Percentiles rank a stretch among this genome's conserved stretches.
Conservation (phyloP, 306 rosid species). For the Prinsepia uniflora region DNA sequence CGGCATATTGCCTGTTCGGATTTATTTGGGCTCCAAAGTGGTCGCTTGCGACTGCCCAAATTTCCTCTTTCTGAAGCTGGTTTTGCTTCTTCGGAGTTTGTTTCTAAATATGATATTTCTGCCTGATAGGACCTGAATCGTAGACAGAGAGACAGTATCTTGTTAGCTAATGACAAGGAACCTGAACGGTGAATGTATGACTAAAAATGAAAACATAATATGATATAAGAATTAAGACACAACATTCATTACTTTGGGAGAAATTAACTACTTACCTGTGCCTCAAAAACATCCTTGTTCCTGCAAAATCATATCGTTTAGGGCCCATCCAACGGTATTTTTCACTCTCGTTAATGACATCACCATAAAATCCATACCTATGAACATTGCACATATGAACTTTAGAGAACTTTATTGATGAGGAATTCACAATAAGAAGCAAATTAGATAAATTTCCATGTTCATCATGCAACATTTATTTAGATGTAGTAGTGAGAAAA, state of each 20-base stretch:
- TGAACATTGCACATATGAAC: slow-evolving; percentile 23
- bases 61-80: slow-evolving; percentile 34
- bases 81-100: slow-evolving; percentile 53
- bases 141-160: not conserved
- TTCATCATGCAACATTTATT: not conserved
- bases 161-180: not conserved
- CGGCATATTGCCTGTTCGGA: slow-evolving; percentile 62
- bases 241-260: not conserved
- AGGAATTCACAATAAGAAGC: slow-evolving; percentile 17
- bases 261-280: slow-evolving; percentile 50
- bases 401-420: slow-evolving; percentile 25
- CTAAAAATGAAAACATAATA: not conserved
- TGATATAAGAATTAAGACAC: not conserved
- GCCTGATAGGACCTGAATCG: slow-evolving; percentile 80
- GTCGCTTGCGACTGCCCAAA: slow-evolving; percentile 21
- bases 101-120: slow-evolving; percentile 73
- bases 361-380: slow-evolving; percentile 98
- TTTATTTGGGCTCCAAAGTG: slow-evolving; percentile 27
- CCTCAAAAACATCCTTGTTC: slow-evolving; percentile 78
- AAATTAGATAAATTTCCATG: slow-evolving; percentile 6
- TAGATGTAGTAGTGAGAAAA: slow-evolving; percentile 19
- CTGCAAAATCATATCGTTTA: slow-evolving; percentile 85
- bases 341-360: slow-evolving; percentile 92
- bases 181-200: not conserved
- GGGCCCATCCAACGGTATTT: slow-evolving; percentile 99